phyloP scores from a whole-genome alignment of 2,329 filamentous ascomycete genomes.

The Penicillium janthinellum region DNA sequence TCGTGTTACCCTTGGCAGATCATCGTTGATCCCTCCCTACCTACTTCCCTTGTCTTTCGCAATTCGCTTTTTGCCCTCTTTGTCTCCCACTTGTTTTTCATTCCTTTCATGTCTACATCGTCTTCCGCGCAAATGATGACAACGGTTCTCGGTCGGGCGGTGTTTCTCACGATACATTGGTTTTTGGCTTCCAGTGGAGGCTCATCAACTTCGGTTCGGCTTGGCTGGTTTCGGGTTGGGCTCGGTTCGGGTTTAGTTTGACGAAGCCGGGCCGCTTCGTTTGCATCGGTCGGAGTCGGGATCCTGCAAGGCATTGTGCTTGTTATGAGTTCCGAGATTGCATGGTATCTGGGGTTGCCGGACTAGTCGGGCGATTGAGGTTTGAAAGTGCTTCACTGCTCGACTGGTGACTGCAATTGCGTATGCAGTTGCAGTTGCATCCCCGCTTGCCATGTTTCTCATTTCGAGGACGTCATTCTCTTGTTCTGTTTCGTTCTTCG shows the following conservation, averaged over 20 bases:
- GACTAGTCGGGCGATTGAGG: slow-evolving; percentile 3
- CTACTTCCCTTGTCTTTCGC: not conserved
- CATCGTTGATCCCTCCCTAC: slow-evolving; percentile 1
- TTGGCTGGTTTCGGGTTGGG: slow-evolving; percentile 1
- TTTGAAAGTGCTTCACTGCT: not conserved
- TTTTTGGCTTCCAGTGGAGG: slow-evolving; percentile 8
- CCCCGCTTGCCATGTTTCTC: not conserved
- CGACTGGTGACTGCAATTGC: not conserved
- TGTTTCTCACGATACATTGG: slow-evolving; percentile 20
- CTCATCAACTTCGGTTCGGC: slow-evolving; percentile 3
- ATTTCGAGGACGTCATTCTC: not conserved
- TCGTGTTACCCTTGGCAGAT: slow-evolving; percentile 17
- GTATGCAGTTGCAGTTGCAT: not conserved
- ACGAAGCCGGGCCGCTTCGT: slow-evolving; percentile 1
- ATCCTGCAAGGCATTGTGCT: slow-evolving; percentile 19
- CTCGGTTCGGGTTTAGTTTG: slow-evolving; percentile 3
- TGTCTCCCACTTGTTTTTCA: slow-evolving; percentile 4
- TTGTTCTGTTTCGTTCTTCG: not conserved
- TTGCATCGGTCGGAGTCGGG: slow-evolving; percentile 30
- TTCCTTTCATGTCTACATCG: slow-evolving; percentile 2
- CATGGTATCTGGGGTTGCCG: not conserved
- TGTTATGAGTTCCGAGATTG: not conserved
- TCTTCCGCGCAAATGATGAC: slow-evolving; percentile 2
- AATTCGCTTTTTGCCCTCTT: not conserved
- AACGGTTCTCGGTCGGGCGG: slow-evolving; percentile 20